A percentile compares a stretch with the other conserved stretches of the same genome.
phyloP scores from a whole-genome alignment of 2,329 filamentous ascomycete species.

The Epichloe brachyelytri region DNA sequence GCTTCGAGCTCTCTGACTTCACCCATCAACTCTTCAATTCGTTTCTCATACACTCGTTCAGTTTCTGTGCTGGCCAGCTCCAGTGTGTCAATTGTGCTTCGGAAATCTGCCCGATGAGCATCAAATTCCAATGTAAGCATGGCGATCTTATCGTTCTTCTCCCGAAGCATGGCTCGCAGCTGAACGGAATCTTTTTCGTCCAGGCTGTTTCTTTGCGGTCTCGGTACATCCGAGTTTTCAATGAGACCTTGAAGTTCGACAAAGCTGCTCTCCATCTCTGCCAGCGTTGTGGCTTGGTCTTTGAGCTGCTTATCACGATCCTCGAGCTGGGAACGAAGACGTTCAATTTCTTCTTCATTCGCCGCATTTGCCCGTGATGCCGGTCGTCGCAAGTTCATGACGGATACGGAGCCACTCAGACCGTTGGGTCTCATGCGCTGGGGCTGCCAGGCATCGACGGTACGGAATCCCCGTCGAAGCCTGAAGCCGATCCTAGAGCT shows the following conservation, averaged over 20 bases:
- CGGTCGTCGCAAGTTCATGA: slow-evolving; percentile 41
- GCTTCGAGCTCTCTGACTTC: slow-evolving; percentile 76
- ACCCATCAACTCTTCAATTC: slow-evolving; percentile 72
- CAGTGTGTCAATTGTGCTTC: slow-evolving; percentile 90
- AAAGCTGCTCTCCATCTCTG: slow-evolving; percentile 81
- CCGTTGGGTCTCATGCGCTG: slow-evolving; percentile 41
- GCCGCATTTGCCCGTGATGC: slow-evolving; percentile 37
- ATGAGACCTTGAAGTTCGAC: slow-evolving; percentile 65
- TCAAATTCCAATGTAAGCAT: slow-evolving; percentile 93
- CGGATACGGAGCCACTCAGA: slow-evolving; percentile 40
- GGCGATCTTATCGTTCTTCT: slow-evolving; percentile 95
- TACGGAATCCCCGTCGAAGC: slow-evolving; percentile 45
- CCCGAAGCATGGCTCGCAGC: slow-evolving; percentile 68
- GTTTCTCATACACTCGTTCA: slow-evolving; percentile 87
- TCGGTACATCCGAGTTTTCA: slow-evolving; percentile 36
- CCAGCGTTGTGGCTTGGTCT: slow-evolving; percentile 69
- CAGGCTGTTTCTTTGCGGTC: slow-evolving; percentile 31
- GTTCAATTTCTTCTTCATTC: slow-evolving; percentile 60
- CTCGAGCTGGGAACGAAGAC: slow-evolving; percentile 60
- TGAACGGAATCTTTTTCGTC: slow-evolving; percentile 64
- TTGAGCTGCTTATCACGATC: slow-evolving; percentile 80
- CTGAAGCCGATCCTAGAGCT: slow-evolving; percentile 38
- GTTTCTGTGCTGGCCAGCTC: slow-evolving; percentile 94
- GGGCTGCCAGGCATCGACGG: slow-evolving; percentile 26
- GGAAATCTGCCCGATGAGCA: slow-evolving; percentile 84